phyloP scores from a whole-genome alignment of 2,329 filamentous ascomycete species.

The Apiospora kogelbergensis region DNA sequence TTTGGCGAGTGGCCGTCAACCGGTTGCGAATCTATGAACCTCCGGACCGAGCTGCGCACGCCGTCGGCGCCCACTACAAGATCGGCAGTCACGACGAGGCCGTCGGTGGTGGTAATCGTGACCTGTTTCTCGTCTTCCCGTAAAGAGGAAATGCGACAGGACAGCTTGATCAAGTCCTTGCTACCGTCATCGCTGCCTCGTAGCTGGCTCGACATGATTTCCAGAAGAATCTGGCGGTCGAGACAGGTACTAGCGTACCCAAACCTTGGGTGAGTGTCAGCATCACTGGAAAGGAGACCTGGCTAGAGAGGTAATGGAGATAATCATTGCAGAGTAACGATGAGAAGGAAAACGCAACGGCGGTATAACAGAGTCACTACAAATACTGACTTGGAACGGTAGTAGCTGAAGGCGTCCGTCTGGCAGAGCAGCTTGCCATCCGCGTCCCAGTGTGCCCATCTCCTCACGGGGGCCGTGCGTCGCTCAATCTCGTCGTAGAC shows the following conservation, averaged over 20 bases:
- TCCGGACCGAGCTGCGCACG: conserved; percentile 37
- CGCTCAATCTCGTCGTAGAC: conserved; percentile 27
- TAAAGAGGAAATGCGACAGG: not conserved
- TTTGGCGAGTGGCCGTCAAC: not conserved
- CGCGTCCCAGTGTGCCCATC: too few species aligned
- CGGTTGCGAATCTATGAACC: not conserved
- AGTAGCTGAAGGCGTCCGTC: too few species aligned
- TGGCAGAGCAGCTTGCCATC: too few species aligned
- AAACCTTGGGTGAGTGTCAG: too few species aligned
- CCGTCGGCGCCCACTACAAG: conserved; percentile 42
- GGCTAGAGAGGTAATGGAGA: too few species aligned
- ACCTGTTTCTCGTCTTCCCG: not conserved
- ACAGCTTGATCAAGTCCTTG: not conserved
- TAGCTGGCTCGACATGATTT: conserved; percentile 25
- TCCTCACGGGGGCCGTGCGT: too few species aligned
- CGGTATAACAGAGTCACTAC: too few species aligned
- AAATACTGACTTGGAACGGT: too few species aligned
- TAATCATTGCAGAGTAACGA: too few species aligned
- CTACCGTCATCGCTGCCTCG: not conserved
- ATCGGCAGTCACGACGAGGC: conserved; percentile 29
- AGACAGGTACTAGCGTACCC: conserved; percentile 17
- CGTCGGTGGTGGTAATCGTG: conserved; percentile 20
- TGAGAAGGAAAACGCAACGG: too few species aligned
- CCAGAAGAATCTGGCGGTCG: conserved; percentile 35
- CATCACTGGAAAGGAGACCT: too few species aligned